Percentiles rank a stretch among this genome's conserved stretches.
These are phyloP conservation scores for Agapanthus africanus DNA, from an alignment of 106 monocot genomes.

Conservation along the genomic window DNA sequence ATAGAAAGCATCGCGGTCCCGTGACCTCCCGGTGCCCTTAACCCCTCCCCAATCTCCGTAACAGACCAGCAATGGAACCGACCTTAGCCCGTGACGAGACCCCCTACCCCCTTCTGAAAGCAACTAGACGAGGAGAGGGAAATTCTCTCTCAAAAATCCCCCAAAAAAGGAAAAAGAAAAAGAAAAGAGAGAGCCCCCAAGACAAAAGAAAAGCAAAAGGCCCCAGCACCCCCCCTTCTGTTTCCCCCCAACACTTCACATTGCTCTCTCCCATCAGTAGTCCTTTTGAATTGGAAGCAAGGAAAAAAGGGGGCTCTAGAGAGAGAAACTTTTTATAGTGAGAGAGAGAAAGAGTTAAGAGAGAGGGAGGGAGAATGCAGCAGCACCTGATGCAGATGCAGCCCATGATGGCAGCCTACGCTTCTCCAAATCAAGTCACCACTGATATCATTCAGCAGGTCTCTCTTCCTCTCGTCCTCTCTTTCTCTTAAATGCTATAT, in stretches of 20 bases:
- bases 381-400: conserved; percentile 81
- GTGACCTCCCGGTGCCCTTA: neutral
- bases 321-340: conserved; percentile 5
- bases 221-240: neutral
- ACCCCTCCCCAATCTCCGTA: neutral
- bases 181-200: neutral
- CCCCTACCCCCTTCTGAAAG: conserved; percentile 6
- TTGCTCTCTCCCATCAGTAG: neutral
- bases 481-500: too few species aligned
- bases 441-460: conserved; percentile 77
- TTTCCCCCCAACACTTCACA: neutral
- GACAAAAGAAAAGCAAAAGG: neutral
- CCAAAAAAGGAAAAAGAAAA: neutral
- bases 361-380: conserved; percentile 28
- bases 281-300: neutral
- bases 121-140: conserved; percentile 10
- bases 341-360: conserved; percentile 15
- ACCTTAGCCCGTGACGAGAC: neutral
- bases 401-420: conserved; percentile 68
- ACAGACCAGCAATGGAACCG: neutral
- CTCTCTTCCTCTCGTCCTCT: neutral
- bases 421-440: conserved; percentile 51
- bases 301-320: neutral
- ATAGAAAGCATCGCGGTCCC: neutral
- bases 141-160: neutral